These are phyloP conservation scores for Carpinus viminea DNA, from an alignment of 306 rosid species.

Conservation along the genomic window DNA sequence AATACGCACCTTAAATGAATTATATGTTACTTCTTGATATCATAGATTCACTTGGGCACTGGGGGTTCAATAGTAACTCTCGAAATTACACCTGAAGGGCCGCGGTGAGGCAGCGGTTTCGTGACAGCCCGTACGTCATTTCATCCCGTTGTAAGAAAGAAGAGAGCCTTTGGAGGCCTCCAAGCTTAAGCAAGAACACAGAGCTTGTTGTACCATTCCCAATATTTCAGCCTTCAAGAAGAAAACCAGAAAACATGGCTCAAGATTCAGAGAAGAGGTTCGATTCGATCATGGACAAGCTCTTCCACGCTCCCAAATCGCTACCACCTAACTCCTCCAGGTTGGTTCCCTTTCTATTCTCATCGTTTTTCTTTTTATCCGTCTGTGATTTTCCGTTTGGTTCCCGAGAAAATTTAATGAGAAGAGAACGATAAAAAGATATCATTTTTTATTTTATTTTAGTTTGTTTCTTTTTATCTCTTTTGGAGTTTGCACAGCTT, in stretches of 20 bases:
- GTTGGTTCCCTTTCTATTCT: conserved; percentile 51
- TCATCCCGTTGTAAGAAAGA: too few species aligned
- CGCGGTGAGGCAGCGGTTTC: too few species aligned
- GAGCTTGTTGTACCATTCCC: too few species aligned
- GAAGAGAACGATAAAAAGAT: not conserved
- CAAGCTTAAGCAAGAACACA: too few species aligned
- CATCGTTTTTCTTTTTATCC: not conserved
- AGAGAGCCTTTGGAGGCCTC: too few species aligned
- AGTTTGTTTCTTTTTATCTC: not conserved
- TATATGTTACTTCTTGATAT: too few species aligned
- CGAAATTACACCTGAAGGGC: too few species aligned
- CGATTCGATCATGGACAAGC: conserved; percentile 81
- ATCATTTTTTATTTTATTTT: not conserved
- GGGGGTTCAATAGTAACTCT: too few species aligned
- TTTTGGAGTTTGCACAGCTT: not conserved
- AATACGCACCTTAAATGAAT: too few species aligned
- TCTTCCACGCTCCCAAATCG: conserved; percentile 63
- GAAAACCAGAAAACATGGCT: conserved; percentile 36
- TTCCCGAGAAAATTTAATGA: not conserved
- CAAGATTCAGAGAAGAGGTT: conserved; percentile 82
- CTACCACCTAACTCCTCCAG: conserved; percentile 53
- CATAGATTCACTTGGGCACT: too few species aligned
- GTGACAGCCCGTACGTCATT: too few species aligned
- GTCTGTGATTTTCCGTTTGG: not conserved
- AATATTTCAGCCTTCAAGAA: too few species aligned